Evolutionary conservation across 2,329 filamentous ascomycete genomes (phyloP).

Genomic region (Ophioceras dolichostomum): DNA sequence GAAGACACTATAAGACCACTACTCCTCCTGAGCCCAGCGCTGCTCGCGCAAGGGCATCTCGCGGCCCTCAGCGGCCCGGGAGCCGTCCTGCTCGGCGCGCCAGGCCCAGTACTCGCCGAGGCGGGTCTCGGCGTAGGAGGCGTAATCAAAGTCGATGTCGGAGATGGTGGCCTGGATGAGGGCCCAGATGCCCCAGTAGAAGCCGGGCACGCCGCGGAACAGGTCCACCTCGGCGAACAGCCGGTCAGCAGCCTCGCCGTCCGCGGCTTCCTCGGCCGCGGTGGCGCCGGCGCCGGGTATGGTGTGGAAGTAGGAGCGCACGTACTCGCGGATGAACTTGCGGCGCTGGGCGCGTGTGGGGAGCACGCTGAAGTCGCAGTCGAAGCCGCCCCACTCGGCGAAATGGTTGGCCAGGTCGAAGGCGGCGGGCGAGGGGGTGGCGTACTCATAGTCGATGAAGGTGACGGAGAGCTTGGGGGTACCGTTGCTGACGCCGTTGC

Average conservation of each 20-base stretch:
- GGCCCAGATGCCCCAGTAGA: constrained; percentile 90
- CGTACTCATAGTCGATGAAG: constrained; percentile 99
- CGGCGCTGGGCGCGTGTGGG: constrained; percentile 67
- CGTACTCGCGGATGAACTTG: constrained; percentile 75
- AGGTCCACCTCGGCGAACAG: constrained; percentile 73
- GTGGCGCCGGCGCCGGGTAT: constrained; percentile 24
- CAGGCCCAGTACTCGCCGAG: constrained; percentile 89
- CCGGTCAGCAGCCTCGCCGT: constrained; percentile 34
- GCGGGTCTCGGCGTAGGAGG: constrained; percentile 73
- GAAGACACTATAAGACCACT: no score
- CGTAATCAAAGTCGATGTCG: constrained; percentile 94
- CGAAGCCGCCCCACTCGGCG: constrained; percentile 94
- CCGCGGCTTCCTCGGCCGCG: neutral
- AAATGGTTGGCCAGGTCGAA: constrained; percentile 98
- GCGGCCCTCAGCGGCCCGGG: constrained; percentile 34
- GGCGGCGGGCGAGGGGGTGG: constrained; percentile 81
- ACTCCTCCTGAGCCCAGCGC: constrained; percentile 56
- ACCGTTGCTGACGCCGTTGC: constrained; percentile 7
- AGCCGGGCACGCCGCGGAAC: constrained; percentile 81
- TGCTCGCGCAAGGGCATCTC: constrained; percentile 64
- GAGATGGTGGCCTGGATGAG: constrained; percentile 90
- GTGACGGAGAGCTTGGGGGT: constrained; percentile 42
- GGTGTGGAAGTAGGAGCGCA: constrained; percentile 53
- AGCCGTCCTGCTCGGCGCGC: constrained; percentile 62
- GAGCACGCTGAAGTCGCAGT: constrained; percentile 78